Evolutionary conservation across 228 moss, liverwort and hornwort species (phyloP).

Genomic region (Sphagnum fallax): DNA sequence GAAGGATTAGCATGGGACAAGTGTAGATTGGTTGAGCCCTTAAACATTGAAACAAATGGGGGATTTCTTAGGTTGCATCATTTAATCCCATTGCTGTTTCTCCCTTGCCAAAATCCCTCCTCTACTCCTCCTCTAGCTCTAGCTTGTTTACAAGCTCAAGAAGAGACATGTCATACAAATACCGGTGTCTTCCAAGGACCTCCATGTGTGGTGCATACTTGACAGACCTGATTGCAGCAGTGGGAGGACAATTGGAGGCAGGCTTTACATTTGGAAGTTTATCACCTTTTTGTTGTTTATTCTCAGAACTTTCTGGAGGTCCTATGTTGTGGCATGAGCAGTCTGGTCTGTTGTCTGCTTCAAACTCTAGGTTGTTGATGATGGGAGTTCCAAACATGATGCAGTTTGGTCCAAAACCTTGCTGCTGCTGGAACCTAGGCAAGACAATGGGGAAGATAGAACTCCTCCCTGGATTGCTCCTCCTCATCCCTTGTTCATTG

Average conservation of each 20-base stretch:
- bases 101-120: too few species aligned
- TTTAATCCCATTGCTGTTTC: too few species aligned
- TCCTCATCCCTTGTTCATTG: not conserved
- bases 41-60: too few species aligned
- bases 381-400: not conserved
- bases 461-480: not conserved
- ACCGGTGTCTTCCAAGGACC: not conserved
- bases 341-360: not conserved
- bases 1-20: too few species aligned
- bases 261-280: not conserved
- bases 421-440: not conserved
- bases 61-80: too few species aligned
- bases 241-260: not conserved
- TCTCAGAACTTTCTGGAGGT: not conserved
- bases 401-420: not conserved
- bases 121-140: not conserved
- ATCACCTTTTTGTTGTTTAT: not conserved
- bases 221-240: not conserved
- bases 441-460: slow-evolving; percentile 2
- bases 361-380: not conserved
- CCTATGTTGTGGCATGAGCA: not conserved
- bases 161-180: slow-evolving; percentile 5
- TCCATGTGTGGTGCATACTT: not conserved
- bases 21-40: too few species aligned
- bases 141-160: slow-evolving; percentile 8